A percentile compares a stretch with the other conserved stretches of the same genome.
Evolutionary conservation across 2,329 filamentous ascomycete genomes (phyloP).

Genomic region (Colletotrichum sp.): DNA sequence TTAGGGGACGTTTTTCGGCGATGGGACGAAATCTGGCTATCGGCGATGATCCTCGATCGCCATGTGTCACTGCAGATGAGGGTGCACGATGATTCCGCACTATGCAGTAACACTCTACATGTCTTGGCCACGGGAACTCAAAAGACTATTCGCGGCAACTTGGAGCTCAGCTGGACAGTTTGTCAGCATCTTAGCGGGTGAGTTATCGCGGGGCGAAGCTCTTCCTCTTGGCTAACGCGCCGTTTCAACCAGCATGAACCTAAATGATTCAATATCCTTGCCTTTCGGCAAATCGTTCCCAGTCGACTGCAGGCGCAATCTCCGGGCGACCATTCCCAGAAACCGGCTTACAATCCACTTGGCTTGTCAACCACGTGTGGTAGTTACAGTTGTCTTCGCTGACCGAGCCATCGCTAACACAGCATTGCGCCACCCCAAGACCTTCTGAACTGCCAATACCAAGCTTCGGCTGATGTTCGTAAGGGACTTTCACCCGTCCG

Average conservation of each 20-base stretch:
- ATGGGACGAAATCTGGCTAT: not conserved
- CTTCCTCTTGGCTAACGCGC: not conserved
- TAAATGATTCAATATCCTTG: constrained; percentile 7
- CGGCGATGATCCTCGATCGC: not conserved
- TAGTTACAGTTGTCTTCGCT: not conserved
- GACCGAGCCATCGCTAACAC: constrained; percentile 8
- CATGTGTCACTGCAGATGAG: not conserved
- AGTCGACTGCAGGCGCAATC: not conserved
- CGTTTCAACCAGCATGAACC: not conserved
- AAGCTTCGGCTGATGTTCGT: not conserved
- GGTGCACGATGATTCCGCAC: not conserved
- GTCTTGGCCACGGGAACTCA: not conserved
- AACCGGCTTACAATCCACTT: not conserved
- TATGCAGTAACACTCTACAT: not conserved
- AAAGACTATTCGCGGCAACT: not conserved
- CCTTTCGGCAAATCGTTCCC: not conserved
- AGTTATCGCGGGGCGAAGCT: not conserved
- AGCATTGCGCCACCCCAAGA: not conserved
- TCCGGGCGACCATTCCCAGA: not conserved
- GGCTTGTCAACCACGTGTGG: not conserved
- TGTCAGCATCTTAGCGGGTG: not conserved
- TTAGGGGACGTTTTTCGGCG: not conserved
- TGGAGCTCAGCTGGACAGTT: not conserved
- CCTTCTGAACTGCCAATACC: not conserved
- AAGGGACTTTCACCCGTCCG: not conserved